Evolutionary conservation across 2,329 filamentous ascomycete species (phyloP).

Genomic region (Colletotrichum tanaceti): DNA sequence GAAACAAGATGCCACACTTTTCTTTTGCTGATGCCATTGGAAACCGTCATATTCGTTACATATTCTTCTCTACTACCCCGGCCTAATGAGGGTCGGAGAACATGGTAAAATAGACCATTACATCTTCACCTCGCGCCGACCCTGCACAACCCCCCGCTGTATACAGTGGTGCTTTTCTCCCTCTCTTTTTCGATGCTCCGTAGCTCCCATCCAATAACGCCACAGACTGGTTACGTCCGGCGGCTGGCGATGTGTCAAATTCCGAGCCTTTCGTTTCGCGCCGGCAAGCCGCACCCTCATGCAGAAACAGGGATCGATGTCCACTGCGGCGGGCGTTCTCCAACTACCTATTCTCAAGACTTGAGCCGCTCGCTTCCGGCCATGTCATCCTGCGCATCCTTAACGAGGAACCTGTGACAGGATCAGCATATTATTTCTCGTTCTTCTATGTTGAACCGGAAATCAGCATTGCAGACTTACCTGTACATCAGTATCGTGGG

Average conservation of each 20-base stretch:
- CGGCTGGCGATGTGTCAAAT: background rate
- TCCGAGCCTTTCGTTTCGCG: background rate
- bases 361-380: slow-evolving; percentile 76
- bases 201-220: background rate
- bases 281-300: background rate
- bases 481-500: slow-evolving; percentile 94
- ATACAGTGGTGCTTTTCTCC: background rate
- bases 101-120: slow-evolving; percentile 36
- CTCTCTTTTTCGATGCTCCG: background rate
- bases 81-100: slow-evolving; percentile 13
- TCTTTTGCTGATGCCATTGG: slow-evolving; percentile 17
- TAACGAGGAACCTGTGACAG: slow-evolving; percentile 79
- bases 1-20: slow-evolving; percentile 26
- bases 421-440: background rate
- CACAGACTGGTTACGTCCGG: background rate
- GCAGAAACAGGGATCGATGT: too few relatives aligned
- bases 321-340: too few relatives aligned
- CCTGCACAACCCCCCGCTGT: background rate
- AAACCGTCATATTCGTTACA: slow-evolving; percentile 35
- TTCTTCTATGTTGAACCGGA: background rate
- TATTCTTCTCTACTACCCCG: slow-evolving; percentile 23
- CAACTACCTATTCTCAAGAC: slow-evolving; percentile 58
- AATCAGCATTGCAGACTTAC: slow-evolving; percentile 66
- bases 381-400: slow-evolving; percentile 86
- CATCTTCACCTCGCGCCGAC: slow-evolving; percentile 1